A percentile compares a stretch with the other conserved stretches of the same genome.
These are phyloP conservation scores for Populus ilicifolia DNA, from an alignment of 345 rosid genomes.

Conservation along the genomic window DNA sequence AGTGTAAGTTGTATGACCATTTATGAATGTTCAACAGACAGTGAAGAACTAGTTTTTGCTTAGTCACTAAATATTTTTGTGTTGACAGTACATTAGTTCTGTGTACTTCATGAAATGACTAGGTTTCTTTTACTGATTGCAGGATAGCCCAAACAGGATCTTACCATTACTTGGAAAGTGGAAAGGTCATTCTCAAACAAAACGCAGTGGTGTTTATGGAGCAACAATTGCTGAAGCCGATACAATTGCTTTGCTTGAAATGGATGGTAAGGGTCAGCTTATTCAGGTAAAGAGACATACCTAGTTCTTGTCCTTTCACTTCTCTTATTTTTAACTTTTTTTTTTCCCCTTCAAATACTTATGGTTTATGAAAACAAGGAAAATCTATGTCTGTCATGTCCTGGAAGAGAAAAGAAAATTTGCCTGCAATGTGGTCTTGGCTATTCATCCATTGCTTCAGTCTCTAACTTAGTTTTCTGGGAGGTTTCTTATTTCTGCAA, in stretches of 20 bases:
- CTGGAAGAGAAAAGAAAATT: not conserved
- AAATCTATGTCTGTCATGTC: not conserved
- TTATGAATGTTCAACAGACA: not conserved
- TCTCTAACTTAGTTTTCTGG: not conserved
- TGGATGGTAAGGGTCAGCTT: slow-evolving; percentile 57
- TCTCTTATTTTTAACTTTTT: not conserved
- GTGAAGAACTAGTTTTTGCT: not conserved
- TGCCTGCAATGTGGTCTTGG: not conserved
- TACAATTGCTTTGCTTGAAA: slow-evolving; percentile 50
- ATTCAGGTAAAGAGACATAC: slow-evolving; percentile 51
- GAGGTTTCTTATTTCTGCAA: not conserved
- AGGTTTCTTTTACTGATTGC: slow-evolving; percentile 20
- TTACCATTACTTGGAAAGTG: slow-evolving; percentile 78
- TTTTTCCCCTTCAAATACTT: not conserved
- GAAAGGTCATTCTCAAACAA: slow-evolving; percentile 80
- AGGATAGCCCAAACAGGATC: slow-evolving; percentile 47
- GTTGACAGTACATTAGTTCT: not conserved
- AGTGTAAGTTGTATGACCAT: slow-evolving; percentile 25
- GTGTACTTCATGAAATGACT: not conserved
- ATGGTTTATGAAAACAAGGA: not conserved
- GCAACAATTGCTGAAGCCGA: slow-evolving; percentile 75
- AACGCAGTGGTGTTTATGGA: slow-evolving; percentile 91
- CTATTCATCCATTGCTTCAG: not conserved
- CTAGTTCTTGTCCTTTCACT: not conserved
- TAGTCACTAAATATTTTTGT: slow-evolving; percentile 1